A percentile compares a stretch with the other conserved stretches of the same genome.
Evolutionary conservation across 208 protist species (phyloP).

Genomic region (Naegleria gruberi): DNA sequence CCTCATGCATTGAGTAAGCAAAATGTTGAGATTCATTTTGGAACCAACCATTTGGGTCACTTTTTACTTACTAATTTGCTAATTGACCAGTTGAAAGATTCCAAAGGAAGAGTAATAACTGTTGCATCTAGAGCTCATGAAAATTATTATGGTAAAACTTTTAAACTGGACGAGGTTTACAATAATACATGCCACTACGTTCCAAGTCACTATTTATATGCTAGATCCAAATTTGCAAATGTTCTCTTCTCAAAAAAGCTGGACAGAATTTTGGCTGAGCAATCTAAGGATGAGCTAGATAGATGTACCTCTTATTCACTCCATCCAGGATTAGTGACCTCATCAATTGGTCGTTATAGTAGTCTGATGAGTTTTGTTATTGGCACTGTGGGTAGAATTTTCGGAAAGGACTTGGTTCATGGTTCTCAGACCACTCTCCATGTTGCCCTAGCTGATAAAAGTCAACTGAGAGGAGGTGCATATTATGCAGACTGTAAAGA

Average conservation of each 20-base stretch:
- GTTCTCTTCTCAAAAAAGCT: not conserved
- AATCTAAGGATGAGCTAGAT: not conserved
- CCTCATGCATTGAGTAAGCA: not conserved
- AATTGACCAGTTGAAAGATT: not conserved
- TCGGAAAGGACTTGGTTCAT: not conserved
- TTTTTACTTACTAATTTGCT: not conserved
- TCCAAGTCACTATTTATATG: not conserved
- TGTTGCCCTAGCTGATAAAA: not conserved
- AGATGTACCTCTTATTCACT: not conserved
- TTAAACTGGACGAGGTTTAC: not conserved
- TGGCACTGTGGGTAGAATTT: not conserved
- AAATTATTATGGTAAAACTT: not conserved
- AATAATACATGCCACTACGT: not conserved
- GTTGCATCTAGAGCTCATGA: not conserved
- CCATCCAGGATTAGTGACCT: not conserved
- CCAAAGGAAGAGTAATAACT: not conserved
- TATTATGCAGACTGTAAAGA: constrained; percentile 14
- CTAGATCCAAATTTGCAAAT: not conserved
- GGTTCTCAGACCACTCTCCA: not conserved
- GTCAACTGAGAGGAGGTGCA: not conserved
- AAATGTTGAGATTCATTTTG: not conserved
- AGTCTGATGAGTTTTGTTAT: not conserved
- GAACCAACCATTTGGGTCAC: constrained; percentile 6
- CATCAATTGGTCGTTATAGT: not conserved
- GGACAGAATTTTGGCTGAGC: not conserved